Percentiles rank a stretch among this genome's conserved stretches.
phyloP scores from a whole-genome alignment of 1,139 yeast genomes.

The Petasospora rhodanensis region DNA sequence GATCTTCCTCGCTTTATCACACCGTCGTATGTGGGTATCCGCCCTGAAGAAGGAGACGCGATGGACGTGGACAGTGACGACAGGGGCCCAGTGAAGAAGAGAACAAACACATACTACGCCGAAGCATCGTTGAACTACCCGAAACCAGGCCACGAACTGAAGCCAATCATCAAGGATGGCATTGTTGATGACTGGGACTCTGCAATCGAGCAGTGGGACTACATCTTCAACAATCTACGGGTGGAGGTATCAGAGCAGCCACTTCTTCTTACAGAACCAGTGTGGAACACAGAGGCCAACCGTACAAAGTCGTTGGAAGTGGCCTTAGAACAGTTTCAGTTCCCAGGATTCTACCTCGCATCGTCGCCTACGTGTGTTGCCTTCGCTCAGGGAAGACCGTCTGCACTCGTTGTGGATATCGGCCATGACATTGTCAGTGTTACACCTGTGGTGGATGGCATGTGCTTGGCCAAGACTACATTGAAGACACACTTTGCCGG shows the following conservation, averaged over 20 bases:
- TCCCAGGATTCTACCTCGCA: conserved; percentile 84
- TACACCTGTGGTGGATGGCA: conserved; percentile 92
- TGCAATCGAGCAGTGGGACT: conserved; percentile 61
- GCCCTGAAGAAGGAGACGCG: conserved; percentile 17
- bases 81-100: conserved; percentile 19
- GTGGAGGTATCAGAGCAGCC: conserved; percentile 69
- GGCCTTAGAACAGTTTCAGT: conserved; percentile 66
- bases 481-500: conserved; percentile 69
- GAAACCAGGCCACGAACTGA: conserved; percentile 46
- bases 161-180: conserved; percentile 58
- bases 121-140: conserved; percentile 61
- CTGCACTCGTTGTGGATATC: conserved; percentile 86
- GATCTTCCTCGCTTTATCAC: conserved; percentile 78
- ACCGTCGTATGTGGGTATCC: conserved; percentile 55
- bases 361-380: conserved; percentile 87
- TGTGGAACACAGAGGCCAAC: conserved; percentile 73
- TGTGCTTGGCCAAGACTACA: conserved; percentile 71
- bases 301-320: conserved; percentile 71
- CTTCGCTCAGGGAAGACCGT: conserved; percentile 91
- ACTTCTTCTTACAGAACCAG: conserved; percentile 74
- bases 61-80: conserved; percentile 31
- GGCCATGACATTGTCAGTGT: conserved; percentile 84
- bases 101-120: conserved; percentile 32
- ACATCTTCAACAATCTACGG: conserved; percentile 44
- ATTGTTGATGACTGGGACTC: conserved; percentile 70